Conservation (phyloP, 2,329 filamentous ascomycete genomes). For the Aspergillus transmontanensis region DNA sequence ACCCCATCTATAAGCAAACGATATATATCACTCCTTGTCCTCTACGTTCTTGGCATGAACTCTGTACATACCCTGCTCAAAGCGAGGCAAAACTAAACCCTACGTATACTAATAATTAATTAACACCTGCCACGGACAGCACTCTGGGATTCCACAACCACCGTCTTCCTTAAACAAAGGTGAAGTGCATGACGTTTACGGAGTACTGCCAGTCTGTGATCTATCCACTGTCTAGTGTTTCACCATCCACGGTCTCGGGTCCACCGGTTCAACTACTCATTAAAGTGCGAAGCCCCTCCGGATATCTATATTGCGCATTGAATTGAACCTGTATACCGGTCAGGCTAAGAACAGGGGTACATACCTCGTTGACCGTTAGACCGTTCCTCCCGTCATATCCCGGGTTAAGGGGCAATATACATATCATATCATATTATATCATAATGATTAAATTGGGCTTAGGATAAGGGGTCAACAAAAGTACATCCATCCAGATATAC, state of each 20-base stretch:
- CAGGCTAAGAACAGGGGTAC: background rate
- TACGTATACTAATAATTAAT: background rate
- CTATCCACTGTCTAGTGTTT: constrained; percentile 27
- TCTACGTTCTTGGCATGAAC: background rate
- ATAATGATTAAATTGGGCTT: background rate
- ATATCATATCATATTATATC: background rate
- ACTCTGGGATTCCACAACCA: background rate
- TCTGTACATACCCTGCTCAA: background rate
- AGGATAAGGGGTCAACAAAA: background rate
- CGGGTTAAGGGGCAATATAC: background rate
- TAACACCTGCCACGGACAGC: background rate
- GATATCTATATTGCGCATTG: background rate
- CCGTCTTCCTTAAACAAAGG: background rate
- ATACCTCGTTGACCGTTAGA: background rate
- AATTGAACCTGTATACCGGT: background rate
- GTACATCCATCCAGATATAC: background rate
- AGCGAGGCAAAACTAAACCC: background rate
- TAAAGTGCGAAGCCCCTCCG: background rate
- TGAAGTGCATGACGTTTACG: background rate
- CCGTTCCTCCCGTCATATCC: background rate
- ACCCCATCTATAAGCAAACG: background rate
- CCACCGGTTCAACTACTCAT: constrained; percentile 12
- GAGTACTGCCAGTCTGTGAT: constrained; percentile 22
- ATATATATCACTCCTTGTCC: background rate
- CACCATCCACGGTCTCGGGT: constrained; percentile 20